A percentile compares a stretch with the other conserved stretches of the same genome.
These are phyloP conservation scores for Leishmania martiniquensis DNA, from an alignment of 208 protist genomes.

Conservation along the genomic window DNA sequence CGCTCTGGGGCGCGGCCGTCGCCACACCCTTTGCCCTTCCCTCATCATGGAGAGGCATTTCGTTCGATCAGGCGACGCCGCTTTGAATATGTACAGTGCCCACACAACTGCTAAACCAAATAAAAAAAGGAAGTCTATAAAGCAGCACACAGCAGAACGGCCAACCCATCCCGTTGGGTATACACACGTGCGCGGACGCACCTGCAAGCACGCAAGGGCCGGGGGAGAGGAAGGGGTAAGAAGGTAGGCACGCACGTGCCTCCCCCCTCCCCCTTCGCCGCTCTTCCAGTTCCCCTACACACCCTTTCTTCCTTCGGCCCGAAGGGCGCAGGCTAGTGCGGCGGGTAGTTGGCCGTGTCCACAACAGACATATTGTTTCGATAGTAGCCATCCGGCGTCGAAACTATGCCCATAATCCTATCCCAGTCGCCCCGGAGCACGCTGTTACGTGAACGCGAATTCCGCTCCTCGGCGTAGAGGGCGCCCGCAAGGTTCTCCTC, in stretches of 20 bases:
- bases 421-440: slow-evolving; percentile 83
- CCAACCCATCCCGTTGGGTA: not conserved
- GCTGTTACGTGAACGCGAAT: slow-evolving; percentile 53
- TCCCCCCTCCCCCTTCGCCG: not conserved
- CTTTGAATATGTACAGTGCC: not conserved
- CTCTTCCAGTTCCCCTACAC: no score
- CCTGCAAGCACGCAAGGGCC: no score
- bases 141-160: not conserved
- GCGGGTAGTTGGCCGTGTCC: slow-evolving; percentile 44
- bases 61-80: not conserved
- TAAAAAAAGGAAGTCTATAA: not conserved
- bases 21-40: not conserved
- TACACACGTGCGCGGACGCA: not conserved
- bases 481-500: slow-evolving; percentile 69
- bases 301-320: not conserved
- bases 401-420: slow-evolving; percentile 63
- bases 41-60: not conserved
- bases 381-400: slow-evolving; percentile 50
- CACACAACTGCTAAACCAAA: not conserved
- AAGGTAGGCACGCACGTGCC: not conserved
- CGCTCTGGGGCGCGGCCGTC: not conserved
- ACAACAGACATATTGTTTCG: slow-evolving; percentile 46
- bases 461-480: slow-evolving; percentile 85
- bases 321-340: not conserved
- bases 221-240: not conserved